Evolutionary conservation across 305 asterid species (phyloP).

Genomic region (Fraxinus latifolia): DNA sequence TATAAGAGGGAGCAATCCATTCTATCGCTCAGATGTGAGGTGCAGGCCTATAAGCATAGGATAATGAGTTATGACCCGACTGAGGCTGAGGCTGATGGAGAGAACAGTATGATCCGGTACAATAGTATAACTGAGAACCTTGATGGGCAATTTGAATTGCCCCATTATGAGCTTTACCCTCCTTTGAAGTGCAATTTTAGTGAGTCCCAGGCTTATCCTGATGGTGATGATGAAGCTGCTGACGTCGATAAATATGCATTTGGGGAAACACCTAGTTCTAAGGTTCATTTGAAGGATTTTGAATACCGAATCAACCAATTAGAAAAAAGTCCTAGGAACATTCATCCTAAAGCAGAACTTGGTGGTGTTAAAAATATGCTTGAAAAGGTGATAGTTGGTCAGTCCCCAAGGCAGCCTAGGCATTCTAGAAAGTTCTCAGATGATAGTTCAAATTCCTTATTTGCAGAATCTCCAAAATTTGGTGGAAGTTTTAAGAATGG

Average conservation of each 20-base stretch:
- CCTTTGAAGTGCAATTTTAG: slow-evolving; percentile 66
- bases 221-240: slow-evolving; percentile 49
- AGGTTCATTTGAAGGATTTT: slow-evolving; percentile 59
- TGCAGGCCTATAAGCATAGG: slow-evolving; percentile 29
- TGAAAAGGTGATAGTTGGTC: slow-evolving; percentile 71
- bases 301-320: slow-evolving; percentile 63
- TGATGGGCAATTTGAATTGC: slow-evolving; percentile 49
- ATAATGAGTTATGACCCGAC: slow-evolving; percentile 81
- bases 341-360: slow-evolving; percentile 49
- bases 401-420: slow-evolving; percentile 59
- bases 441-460: slow-evolving; percentile 46
- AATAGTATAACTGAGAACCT: slow-evolving; percentile 32
- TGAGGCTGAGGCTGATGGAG: slow-evolving; percentile 56
- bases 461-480: slow-evolving; percentile 52
- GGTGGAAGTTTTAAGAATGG: slow-evolving; percentile 46
- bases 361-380: slow-evolving; percentile 47
- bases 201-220: slow-evolving; percentile 46
- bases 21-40: slow-evolving; percentile 77
- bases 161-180: slow-evolving; percentile 63
- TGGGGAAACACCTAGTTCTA: slow-evolving; percentile 64
- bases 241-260: slow-evolving; percentile 75
- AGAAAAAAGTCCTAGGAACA: slow-evolving; percentile 62
- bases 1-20: slow-evolving; percentile 83
- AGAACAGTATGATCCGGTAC: slow-evolving; percentile 22
- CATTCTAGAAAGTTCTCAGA: slow-evolving; percentile 49